Evolutionary conservation across 2,329 filamentous ascomycete species (phyloP).

Genomic region (Fusarium sp.): DNA sequence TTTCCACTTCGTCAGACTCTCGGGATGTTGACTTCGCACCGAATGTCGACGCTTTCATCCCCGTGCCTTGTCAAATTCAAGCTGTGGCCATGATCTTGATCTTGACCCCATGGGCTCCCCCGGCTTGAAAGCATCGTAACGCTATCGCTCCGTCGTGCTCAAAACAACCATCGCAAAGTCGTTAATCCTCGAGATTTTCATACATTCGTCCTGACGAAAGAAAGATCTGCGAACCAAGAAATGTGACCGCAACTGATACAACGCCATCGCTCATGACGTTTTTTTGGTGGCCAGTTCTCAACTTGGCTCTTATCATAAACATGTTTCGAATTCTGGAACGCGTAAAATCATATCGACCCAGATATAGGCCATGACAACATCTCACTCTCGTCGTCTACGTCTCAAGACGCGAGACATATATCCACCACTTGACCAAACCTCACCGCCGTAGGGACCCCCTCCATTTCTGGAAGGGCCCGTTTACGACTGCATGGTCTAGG

Average conservation of each 20-base stretch:
- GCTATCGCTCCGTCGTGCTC: conserved; percentile 15
- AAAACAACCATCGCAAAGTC: conserved; percentile 14
- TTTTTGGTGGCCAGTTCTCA: conserved; percentile 16
- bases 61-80: conserved; percentile 13
- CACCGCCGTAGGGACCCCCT: conserved; percentile 8
- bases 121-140: conserved; percentile 17
- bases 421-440: conserved; percentile 9
- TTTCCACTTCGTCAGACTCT: not conserved
- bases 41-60: conserved; percentile 10
- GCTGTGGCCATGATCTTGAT: conserved; percentile 7
- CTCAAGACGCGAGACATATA: conserved; percentile 7
- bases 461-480: conserved; percentile 8
- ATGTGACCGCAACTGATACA: conserved; percentile 32
- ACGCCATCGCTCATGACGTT: conserved; percentile 29
- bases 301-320: conserved; percentile 34
- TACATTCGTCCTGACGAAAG: conserved; percentile 29
- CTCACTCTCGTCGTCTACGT: conserved; percentile 11
- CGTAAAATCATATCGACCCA: conserved; percentile 31
- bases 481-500: conserved; percentile 29
- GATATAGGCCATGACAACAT: conserved; percentile 17
- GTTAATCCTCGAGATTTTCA: conserved; percentile 27
- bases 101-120: conserved; percentile 10
- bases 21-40: conserved; percentile 9
- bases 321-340: conserved; percentile 32
- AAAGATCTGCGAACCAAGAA: conserved; percentile 22